Conservation (phyloP, 306 rosid genomes). For the Prunus mume region DNA sequence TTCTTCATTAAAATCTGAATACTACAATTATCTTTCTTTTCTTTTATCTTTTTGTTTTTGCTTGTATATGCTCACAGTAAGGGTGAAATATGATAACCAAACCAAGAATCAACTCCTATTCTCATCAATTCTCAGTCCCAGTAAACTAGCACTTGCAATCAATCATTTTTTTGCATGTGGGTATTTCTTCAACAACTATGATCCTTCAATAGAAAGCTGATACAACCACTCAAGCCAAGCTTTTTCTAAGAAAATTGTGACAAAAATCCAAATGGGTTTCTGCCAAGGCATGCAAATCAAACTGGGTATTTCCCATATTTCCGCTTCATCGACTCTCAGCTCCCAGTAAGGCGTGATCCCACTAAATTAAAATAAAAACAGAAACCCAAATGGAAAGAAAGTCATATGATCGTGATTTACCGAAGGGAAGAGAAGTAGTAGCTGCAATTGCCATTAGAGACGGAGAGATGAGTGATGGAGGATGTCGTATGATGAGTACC, state of each 20-base stretch:
- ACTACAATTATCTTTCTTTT: neutral
- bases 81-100: neutral
- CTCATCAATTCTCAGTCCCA: neutral
- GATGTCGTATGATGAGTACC: neutral
- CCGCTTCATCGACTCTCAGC: neutral
- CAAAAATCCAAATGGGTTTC: slow-evolving; percentile 10
- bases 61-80: neutral
- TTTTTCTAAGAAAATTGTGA: neutral
- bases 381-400: neutral
- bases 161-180: slow-evolving; percentile 6
- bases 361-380: neutral
- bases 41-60: neutral
- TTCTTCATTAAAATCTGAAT: neutral
- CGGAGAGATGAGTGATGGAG: neutral
- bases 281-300: slow-evolving; percentile 17
- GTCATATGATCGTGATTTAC: neutral
- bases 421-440: neutral
- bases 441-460: neutral
- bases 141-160: neutral
- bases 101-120: neutral
- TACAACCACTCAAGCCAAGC: neutral
- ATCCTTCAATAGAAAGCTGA: neutral
- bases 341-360: neutral
- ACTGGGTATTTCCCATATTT: slow-evolving; percentile 15
- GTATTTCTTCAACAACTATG: neutral